Evolutionary conservation across 1,284 basidiomycete species (phyloP), one percentile per base, ranked within the genome.

Genomic region (Trichosporon ovoides): DNA sequence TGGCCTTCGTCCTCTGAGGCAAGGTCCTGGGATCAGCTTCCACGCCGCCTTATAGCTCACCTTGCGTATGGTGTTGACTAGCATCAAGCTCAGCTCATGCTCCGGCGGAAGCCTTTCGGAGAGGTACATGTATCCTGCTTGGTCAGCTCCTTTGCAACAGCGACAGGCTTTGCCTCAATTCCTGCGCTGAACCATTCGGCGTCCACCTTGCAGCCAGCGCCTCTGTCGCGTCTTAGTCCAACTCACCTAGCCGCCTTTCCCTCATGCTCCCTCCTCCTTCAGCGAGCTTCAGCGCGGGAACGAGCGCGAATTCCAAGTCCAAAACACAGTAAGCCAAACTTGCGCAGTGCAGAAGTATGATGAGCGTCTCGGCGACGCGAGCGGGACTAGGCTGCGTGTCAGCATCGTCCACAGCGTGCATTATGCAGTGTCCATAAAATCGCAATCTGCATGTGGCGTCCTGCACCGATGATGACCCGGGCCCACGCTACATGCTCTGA

Each of bases 41-140:
- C n/a, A 5, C 34, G 37, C 2, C 9, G 38, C 22, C 33, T 5
- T 1, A 5, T 3, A 34, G 58, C 61, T 4, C 38, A 72, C 73
- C 67, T 77, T 77, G 18, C 73, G 68, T 9, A 77, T 68, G 3
- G 75, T 76, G 57, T 77, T 77, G 65, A 76, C 70, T 4, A 76
- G 59, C 57, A 77, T 60, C 36, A 77, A 60, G 1, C 62, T 56
- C 18, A 76, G 67, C 53, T 77, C 75, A 56, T 77, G 69, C 0
- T 53, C 63, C 10, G 55, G 51, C 2, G 68, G 67, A 9, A 76
- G 57, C 14, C 63, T 55, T 52, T 76, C 72, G 22, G 56, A 52
- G 34, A 77, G 66, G 55, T 67, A 76, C 5, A 70, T 56, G 54
- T 77, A 77, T 3, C 75, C 76, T 73, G 56, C 24, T 37, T 12